Evolutionary conservation across 139 green algal genomes (phyloP).

Genomic region (Chlorella sp.): DNA sequence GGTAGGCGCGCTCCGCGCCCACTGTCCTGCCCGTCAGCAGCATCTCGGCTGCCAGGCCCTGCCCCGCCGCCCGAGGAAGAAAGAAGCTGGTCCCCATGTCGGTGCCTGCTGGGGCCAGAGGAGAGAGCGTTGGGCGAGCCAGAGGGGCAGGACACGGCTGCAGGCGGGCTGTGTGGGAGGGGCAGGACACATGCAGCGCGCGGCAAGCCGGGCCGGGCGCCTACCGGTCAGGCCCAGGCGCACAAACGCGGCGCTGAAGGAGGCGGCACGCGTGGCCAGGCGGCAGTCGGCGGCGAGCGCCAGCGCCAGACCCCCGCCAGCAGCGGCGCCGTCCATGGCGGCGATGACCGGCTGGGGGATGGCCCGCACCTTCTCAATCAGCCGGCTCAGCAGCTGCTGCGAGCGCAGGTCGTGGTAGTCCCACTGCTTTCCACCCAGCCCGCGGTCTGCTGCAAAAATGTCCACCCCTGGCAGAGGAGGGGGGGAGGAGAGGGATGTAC

Average conservation of each 20-base stretch:
- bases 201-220: neutral
- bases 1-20: conserved; percentile 22
- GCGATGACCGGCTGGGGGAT: conserved; percentile 28
- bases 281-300: conserved; percentile 36
- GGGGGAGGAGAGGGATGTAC: too few species aligned
- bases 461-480: too few species aligned
- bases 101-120: neutral
- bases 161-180: too few species aligned
- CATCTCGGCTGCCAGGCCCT: conserved; percentile 29
- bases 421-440: conserved; percentile 19
- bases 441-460: conserved; percentile 6
- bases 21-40: conserved; percentile 39
- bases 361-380: conserved; percentile 35
- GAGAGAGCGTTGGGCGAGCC: neutral
- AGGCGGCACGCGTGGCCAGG: conserved; percentile 5
- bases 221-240: conserved; percentile 32
- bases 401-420: conserved; percentile 38
- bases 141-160: too few species aligned
- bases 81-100: conserved; percentile 44
- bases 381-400: conserved; percentile 37
- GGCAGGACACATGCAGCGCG: neutral
- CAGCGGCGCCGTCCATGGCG: conserved; percentile 24
- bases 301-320: conserved; percentile 29
- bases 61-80: conserved; percentile 27
- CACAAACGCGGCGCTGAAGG: conserved; percentile 36